Evolutionary conservation across 192 early-diverging fungal genomes (phyloP).

Genomic region (Coemansia interrupta): DNA sequence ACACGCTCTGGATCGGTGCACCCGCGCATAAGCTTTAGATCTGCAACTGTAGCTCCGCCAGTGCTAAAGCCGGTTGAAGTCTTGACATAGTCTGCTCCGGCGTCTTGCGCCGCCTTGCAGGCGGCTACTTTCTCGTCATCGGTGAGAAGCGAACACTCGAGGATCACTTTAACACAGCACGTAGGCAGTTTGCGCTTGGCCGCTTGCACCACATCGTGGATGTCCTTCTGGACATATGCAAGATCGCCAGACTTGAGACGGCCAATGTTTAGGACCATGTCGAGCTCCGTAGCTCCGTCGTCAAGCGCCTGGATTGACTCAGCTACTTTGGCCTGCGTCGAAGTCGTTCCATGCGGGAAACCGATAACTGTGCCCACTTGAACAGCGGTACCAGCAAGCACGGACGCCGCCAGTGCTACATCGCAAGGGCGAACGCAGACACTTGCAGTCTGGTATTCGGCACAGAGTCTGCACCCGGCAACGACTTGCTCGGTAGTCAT

Average conservation of each 20-base stretch:
- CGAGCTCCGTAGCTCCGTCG: conserved; percentile 61
- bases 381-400: conserved; percentile 45
- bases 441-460: conserved; percentile 51
- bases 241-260: conserved; percentile 49
- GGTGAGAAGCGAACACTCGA: conserved; percentile 59
- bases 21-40: conserved; percentile 55
- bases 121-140: conserved; percentile 55
- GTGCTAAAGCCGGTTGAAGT: conserved; percentile 60
- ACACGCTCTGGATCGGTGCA: conserved; percentile 34
- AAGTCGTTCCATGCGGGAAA: conserved; percentile 60
- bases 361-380: conserved; percentile 60
- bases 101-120: conserved; percentile 41
- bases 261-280: conserved; percentile 60
- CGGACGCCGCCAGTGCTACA: conserved; percentile 47
- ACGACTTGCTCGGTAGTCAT: conserved; percentile 56
- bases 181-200: conserved; percentile 42
- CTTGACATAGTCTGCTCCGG: conserved; percentile 63
- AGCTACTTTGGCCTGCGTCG: conserved; percentile 53
- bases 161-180: conserved; percentile 59
- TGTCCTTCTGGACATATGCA: conserved; percentile 49
- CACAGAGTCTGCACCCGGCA: conserved; percentile 54
- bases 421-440: conserved; percentile 66
- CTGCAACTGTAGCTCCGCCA: conserved; percentile 53
- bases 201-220: conserved; percentile 32
- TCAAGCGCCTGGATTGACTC: conserved; percentile 55